These are phyloP conservation scores for Plasmodium yoelii DNA, from an alignment of 169 alveolate species.

Conservation along the genomic window DNA sequence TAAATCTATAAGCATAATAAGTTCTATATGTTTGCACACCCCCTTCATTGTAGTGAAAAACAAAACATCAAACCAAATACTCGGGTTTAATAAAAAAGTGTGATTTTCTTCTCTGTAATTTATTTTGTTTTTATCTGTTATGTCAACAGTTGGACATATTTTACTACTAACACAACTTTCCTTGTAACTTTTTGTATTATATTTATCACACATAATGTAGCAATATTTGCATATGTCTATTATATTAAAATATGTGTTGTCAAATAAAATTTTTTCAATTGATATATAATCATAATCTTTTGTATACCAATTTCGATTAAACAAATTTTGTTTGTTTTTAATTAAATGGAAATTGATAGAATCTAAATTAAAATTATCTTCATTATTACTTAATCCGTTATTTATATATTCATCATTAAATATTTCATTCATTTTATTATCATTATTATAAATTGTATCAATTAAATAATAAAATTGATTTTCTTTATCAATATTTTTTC, in stretches of 20 bases:
- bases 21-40: slow-evolving; percentile 24
- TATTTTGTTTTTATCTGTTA: background rate
- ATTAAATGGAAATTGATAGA: slow-evolving; percentile 36
- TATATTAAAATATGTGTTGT: slow-evolving; percentile 61
- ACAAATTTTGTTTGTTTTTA: slow-evolving; percentile 27
- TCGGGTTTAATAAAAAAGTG: slow-evolving; percentile 40
- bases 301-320: slow-evolving; percentile 53
- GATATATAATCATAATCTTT: slow-evolving; percentile 64
- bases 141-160: no score
- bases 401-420: slow-evolving; percentile 7
- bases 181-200: slow-evolving; percentile 3
- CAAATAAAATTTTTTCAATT: slow-evolving; percentile 62
- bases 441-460: background rate
- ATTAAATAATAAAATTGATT: no score
- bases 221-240: slow-evolving; percentile 72
- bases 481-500: no score
- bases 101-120: slow-evolving; percentile 5
- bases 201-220: slow-evolving; percentile 32
- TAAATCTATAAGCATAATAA: slow-evolving; percentile 60
- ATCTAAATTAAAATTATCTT: slow-evolving; percentile 7
- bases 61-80: slow-evolving; percentile 70
- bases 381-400: background rate
- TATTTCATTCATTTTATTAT: slow-evolving; percentile 9
- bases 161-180: no score
- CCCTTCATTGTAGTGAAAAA: slow-evolving; percentile 55